phyloP scores from a whole-genome alignment of 805 yeast genomes.

The Priceomyces melissophilus region DNA sequence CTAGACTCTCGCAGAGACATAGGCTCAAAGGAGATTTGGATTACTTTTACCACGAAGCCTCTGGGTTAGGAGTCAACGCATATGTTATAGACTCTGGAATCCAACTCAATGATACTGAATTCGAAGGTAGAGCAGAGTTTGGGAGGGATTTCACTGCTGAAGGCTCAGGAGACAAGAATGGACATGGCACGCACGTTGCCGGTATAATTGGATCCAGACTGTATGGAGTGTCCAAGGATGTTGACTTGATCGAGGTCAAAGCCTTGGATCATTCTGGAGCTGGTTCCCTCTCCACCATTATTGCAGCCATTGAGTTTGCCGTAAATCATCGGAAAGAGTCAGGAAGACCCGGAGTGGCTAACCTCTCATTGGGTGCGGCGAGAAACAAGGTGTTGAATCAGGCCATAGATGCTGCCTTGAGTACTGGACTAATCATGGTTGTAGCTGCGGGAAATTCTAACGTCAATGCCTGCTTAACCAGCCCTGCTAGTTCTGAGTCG shows the following conservation, averaged over 20 bases:
- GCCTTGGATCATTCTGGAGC: slow-evolving; percentile 66
- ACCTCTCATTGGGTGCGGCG: slow-evolving; percentile 76
- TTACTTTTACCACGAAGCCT: slow-evolving; percentile 45
- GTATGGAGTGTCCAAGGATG: slow-evolving; percentile 54
- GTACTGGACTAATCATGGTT: slow-evolving; percentile 67
- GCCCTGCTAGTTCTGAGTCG: slow-evolving; percentile 75
- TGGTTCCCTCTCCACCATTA: slow-evolving; percentile 64
- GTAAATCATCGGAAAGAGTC: slow-evolving; percentile 50
- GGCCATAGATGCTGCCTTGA: slow-evolving; percentile 73
- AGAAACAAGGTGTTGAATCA: slow-evolving; percentile 63
- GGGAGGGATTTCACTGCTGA: slow-evolving; percentile 65
- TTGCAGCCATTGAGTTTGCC: slow-evolving; percentile 65
- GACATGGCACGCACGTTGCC: slow-evolving; percentile 33
- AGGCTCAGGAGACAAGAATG: slow-evolving; percentile 51
- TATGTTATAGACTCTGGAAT: slow-evolving; percentile 88
- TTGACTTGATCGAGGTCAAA: slow-evolving; percentile 66
- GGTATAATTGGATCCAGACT: slow-evolving; percentile 21
- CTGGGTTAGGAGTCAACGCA: slow-evolving; percentile 64
- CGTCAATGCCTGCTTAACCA: slow-evolving; percentile 73
- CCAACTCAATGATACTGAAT: slow-evolving; percentile 52
- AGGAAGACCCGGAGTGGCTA: slow-evolving; percentile 56
- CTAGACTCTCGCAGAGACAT: slow-evolving; percentile 54
- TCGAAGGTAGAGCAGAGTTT: slow-evolving; percentile 56
- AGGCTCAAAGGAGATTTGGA: slow-evolving; percentile 20
- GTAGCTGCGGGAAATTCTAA: slow-evolving; percentile 88